Percentiles rank a stretch among this genome's conserved stretches.
Evolutionary conservation across 148 eudicot species (phyloP).

Genomic region (Drosera capensis): DNA sequence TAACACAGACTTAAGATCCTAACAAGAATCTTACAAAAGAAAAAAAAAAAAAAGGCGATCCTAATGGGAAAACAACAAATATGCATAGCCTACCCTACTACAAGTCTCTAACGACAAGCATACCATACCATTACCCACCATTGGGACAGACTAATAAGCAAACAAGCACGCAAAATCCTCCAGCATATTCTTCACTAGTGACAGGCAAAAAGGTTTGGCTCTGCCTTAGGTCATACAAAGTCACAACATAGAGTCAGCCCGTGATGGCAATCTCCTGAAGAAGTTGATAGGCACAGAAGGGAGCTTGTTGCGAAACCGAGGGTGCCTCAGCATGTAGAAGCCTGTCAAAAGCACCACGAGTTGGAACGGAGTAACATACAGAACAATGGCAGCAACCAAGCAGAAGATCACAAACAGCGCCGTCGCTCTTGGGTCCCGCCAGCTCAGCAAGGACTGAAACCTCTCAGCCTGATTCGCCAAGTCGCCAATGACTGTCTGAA

Average conservation of each 20-base stretch:
- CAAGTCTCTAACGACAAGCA: not conserved
- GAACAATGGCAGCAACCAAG: conserved; percentile 36
- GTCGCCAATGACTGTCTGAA: conserved; percentile 54
- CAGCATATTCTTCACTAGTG: not conserved
- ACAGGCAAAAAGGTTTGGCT: not conserved
- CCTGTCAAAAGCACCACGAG: conserved; percentile 38
- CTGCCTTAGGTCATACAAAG: too few species aligned
- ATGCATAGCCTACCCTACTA: too few species aligned
- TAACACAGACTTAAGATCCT: too few species aligned
- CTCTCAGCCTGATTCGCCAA: conserved; percentile 55
- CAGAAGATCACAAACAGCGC: conserved; percentile 46
- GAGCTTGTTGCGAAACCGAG: conserved; percentile 47
- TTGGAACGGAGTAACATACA: conserved; percentile 51
- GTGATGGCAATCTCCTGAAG: conserved; percentile 57
- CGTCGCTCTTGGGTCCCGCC: conserved; percentile 55
- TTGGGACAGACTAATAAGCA: not conserved
- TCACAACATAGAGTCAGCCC: conserved; percentile 50
- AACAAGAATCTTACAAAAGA: too few species aligned
- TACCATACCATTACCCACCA: conserved; percentile 2
- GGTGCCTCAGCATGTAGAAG: conserved; percentile 42
- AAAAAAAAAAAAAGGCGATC: too few species aligned
- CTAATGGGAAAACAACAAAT: too few species aligned
- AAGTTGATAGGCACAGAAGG: conserved; percentile 48
- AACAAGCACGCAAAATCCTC: not conserved
- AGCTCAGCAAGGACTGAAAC: conserved; percentile 44